A percentile compares a stretch with the other conserved stretches of the same genome.
phyloP scores from a whole-genome alignment of 352 stramenopile species.

The Phytophthora meadii region DNA sequence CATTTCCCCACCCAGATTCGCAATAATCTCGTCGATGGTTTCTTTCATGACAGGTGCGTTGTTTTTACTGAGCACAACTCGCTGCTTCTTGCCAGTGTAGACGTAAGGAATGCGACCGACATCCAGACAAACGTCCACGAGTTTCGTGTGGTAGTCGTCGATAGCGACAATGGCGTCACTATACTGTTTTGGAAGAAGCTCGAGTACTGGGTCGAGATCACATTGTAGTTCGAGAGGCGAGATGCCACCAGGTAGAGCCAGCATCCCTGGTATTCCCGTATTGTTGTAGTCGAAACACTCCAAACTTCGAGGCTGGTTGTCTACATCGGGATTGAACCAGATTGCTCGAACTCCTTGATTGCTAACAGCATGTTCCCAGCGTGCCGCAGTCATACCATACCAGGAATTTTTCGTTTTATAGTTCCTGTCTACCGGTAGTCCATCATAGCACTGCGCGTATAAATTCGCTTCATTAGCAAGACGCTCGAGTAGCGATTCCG shows the following conservation, averaged over 20 bases:
- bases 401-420: too few relatives aligned
- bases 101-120: conserved; percentile 38
- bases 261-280: too few relatives aligned
- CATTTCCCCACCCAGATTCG: conserved; percentile 44
- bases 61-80: conserved; percentile 33
- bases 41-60: conserved; percentile 38
- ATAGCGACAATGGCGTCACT: conserved; percentile 23
- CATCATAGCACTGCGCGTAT: neutral
- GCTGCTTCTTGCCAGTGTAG: conserved; percentile 41
- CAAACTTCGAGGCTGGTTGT: conserved; percentile 8
- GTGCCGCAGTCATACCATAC: neutral
- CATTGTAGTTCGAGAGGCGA: conserved; percentile 35
- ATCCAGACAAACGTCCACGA: conserved; percentile 56
- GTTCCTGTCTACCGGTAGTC: too few relatives aligned
- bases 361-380: neutral
- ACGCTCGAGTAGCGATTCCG: neutral
- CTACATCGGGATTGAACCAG: conserved; percentile 3
- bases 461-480: neutral
- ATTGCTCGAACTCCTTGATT: conserved; percentile 1
- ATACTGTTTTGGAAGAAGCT: conserved; percentile 9
- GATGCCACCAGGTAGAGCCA: neutral
- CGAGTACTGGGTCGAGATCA: conserved; percentile 43
- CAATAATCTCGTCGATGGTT: conserved; percentile 64
- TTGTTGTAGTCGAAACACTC: conserved; percentile 1
- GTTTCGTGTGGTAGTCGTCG: conserved; percentile 21